Base-by-base conservation (phyloP, 1,284 basidiomycete species). In the Sphagnurus paluster region DNA sequence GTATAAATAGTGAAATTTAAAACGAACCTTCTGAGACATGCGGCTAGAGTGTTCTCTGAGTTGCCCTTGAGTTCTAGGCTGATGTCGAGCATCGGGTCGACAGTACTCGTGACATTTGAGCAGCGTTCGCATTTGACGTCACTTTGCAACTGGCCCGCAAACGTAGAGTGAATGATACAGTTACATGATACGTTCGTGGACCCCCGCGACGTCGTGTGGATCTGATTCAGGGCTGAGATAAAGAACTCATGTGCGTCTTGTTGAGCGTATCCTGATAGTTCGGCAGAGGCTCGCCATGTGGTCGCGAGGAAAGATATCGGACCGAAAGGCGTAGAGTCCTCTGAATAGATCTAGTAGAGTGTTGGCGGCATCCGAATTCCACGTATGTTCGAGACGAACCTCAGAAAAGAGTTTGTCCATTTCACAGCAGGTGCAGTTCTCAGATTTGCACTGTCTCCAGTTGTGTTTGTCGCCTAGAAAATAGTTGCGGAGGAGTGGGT, bases 231-330 rank as follows among this genome's bases (percentile, higher is more conserved):
- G 0, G 82, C 79, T 16, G 85, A 79, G 44, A 93, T 87, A 67
- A 94, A 92, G 63, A 89, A 91, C 67, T 95, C 93, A 67, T 96
- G 92, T 0, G 93, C 91, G 55, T 95, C 95, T 60, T 98, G 96
- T 65, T 99, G 96, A 0, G 91, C 84, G 56, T 98, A 90, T 1
- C 92, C 93, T 6, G 92, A 84, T 3, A 98, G 73, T 56, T 96
- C 93, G 0, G 84, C 66, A 2, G 87, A 87, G 20, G 85, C 83
- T 55, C 87, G 83, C 94, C 95, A 98, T 41, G 90, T 90, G 28
- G 88, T 86, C 32, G 86, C 79, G 9, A 98, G 78, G 65, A 98
- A 89, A 2, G 84, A 84, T 1, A 87, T 83, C 0, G 96, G 95
- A 0, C 90, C 93, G 57, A 84, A 89, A 0, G 93, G 84, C 1